phyloP scores from a whole-genome alignment of 2,329 filamentous ascomycete species.

The Scedosporium dehoogii region DNA sequence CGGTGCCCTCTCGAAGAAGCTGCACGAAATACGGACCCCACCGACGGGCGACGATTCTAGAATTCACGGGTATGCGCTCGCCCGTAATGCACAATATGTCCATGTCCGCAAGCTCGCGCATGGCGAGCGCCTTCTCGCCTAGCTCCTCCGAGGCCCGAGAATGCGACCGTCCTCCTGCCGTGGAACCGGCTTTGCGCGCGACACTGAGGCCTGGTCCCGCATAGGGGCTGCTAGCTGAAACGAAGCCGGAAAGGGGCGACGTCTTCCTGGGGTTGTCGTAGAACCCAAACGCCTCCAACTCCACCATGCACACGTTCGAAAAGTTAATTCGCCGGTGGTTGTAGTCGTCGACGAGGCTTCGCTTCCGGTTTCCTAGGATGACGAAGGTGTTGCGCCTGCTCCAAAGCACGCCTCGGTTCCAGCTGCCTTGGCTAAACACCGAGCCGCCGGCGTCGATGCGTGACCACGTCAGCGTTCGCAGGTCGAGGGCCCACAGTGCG shows the following conservation, averaged over 20 bases:
- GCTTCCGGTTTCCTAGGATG: conserved; percentile 85
- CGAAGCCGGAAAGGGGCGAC: conserved; percentile 69
- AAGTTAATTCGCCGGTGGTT: conserved; percentile 98
- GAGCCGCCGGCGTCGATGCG: conserved; percentile 90
- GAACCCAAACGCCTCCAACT: conserved; percentile 91
- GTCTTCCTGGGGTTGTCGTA: conserved; percentile 87
- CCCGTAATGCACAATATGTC: conserved; percentile 87
- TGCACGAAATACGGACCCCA: conserved; percentile 98
- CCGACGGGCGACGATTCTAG: conserved; percentile 71
- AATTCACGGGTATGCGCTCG: conserved; percentile 89
- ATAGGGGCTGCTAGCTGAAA: conserved; percentile 68
- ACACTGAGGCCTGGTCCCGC: conserved; percentile 46
- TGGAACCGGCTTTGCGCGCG: conserved; percentile 50
- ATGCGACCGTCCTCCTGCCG: conserved; percentile 66
- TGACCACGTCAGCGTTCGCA: conserved; percentile 83
- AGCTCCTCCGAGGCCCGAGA: conserved; percentile 74
- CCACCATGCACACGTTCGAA: conserved; percentile 91
- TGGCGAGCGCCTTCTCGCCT: conserved; percentile 65
- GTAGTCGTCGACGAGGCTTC: conserved; percentile 93
- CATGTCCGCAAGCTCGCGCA: conserved; percentile 92
- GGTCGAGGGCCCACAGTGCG: conserved; percentile 86
- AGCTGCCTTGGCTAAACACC: conserved; percentile 93
- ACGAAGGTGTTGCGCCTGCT: conserved; percentile 90
- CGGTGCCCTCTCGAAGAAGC: conserved; percentile 71
- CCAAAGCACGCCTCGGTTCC: conserved; percentile 94